phyloP scores from a whole-genome alignment of 2,329 filamentous ascomycete species.

The Claviceps sorghi region DNA sequence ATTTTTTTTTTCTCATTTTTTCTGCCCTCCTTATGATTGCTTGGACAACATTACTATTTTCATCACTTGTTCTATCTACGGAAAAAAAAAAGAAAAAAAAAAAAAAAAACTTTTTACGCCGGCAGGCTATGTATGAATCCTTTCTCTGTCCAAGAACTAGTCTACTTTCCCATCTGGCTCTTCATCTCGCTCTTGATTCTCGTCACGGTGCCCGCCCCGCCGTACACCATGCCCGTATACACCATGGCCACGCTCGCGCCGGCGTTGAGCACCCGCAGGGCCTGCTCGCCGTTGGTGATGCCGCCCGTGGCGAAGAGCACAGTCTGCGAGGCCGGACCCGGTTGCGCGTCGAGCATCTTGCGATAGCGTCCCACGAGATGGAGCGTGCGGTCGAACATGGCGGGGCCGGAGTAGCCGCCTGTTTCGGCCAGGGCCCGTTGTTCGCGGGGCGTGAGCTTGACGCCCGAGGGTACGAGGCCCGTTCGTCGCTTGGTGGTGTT shows the following conservation, averaged over 20 bases:
- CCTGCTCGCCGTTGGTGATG: constrained; percentile 78
- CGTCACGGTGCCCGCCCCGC: constrained; percentile 48
- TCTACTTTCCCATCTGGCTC: constrained; percentile 11
- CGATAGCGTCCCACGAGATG: constrained; percentile 70
- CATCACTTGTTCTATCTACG: no score
- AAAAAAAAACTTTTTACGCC: not conserved
- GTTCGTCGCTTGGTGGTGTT: constrained; percentile 85
- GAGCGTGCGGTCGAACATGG: constrained; percentile 69
- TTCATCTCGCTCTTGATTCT: constrained; percentile 51
- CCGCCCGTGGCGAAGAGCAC: constrained; percentile 89
- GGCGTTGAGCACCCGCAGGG: constrained; percentile 65
- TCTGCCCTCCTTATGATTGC: no score
- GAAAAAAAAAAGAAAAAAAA: not conserved
- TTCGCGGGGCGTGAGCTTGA: constrained; percentile 51
- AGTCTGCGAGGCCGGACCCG: constrained; percentile 37
- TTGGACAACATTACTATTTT: no score
- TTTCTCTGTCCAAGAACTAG: not conserved
- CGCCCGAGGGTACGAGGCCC: constrained; percentile 52
- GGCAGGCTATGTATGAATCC: not conserved
- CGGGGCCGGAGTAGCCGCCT: constrained; percentile 82
- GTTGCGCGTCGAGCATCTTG: constrained; percentile 43
- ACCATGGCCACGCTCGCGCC: constrained; percentile 85
- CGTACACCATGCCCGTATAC: constrained; percentile 63
- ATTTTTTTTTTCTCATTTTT: no score
- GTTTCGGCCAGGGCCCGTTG: constrained; percentile 55